phyloP scores from a whole-genome alignment of 306 rosid genomes.

The Vigna hirtella region DNA sequence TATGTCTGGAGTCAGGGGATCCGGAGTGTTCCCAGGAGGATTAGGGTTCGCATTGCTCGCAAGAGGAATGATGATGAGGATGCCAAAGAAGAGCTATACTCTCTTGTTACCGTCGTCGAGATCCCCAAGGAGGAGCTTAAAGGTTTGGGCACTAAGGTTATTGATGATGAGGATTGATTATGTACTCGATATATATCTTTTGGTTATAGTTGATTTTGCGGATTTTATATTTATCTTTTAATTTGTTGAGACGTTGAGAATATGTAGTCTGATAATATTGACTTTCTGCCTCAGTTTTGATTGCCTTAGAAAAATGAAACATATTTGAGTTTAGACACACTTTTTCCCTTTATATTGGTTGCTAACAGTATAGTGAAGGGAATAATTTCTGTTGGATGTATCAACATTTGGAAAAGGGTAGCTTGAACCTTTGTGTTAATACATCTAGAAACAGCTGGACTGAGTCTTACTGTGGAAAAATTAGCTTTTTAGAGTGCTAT shows the following conservation, averaged over 20 bases:
- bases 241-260: neutral
- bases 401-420: no score
- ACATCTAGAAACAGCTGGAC: no score
- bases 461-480: no score
- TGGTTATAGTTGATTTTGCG: neutral
- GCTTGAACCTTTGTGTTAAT: no score
- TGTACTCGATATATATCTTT: neutral
- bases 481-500: no score
- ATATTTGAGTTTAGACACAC: no score
- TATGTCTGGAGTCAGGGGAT: constrained; percentile 91
- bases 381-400: no score
- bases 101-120: constrained; percentile 85
- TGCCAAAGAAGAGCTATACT: constrained; percentile 90
- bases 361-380: no score
- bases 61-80: constrained; percentile 95
- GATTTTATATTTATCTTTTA: neutral
- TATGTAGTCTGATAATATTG: neutral
- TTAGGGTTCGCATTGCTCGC: constrained; percentile 87
- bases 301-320: neutral
- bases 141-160: constrained; percentile 84
- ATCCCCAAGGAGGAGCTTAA: constrained; percentile 79
- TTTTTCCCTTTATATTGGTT: no score
- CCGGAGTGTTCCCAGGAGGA: constrained; percentile 89
- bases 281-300: neutral
- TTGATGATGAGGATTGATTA: constrained; percentile 80